phyloP scores from a whole-genome alignment of 331 rosid species.

The Rosa hybrid region DNA sequence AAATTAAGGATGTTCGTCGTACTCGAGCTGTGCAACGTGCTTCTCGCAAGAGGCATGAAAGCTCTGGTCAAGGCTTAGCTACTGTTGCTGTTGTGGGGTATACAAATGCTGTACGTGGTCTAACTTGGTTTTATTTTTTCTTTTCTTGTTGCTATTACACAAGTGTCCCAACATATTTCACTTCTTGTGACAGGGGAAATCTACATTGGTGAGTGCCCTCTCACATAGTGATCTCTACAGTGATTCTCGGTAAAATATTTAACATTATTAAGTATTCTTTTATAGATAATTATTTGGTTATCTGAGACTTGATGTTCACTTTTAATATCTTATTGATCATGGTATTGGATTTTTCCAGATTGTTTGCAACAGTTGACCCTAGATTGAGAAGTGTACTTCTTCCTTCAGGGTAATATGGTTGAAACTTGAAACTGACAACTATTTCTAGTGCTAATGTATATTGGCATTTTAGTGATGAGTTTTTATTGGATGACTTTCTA shows the following conservation, averaged over 20 bases:
- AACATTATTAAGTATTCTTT: not conserved
- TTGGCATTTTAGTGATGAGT: not conserved
- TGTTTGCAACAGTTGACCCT: constrained; percentile 95
- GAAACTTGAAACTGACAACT: constrained; percentile 8
- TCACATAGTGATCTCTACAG: constrained; percentile 72
- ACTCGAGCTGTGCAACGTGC: constrained; percentile 85
- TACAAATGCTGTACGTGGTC: constrained; percentile 84
- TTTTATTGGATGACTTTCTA: constrained; percentile 6
- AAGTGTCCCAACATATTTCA: constrained; percentile 5
- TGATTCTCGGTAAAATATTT: constrained; percentile 67
- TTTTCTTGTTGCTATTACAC: constrained; percentile 17
- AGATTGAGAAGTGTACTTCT: constrained; percentile 73
- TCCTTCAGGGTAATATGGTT: constrained; percentile 81
- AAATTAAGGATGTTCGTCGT: constrained; percentile 85
- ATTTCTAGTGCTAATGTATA: constrained; percentile 8
- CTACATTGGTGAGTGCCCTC: constrained; percentile 77
- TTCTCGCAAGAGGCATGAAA: constrained; percentile 81
- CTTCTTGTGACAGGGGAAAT: constrained; percentile 69
- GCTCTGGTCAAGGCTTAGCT: constrained; percentile 69
- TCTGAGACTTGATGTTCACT: not conserved
- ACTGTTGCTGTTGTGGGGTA: constrained; percentile 90
- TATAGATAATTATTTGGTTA: constrained; percentile 8
- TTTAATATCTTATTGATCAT: constrained; percentile 9
- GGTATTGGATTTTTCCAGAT: constrained; percentile 44
- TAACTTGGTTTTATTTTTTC: not conserved